phyloP scores from a whole-genome alignment of 2,329 filamentous ascomycete species.

The Sporothrix pseudoabietina region DNA sequence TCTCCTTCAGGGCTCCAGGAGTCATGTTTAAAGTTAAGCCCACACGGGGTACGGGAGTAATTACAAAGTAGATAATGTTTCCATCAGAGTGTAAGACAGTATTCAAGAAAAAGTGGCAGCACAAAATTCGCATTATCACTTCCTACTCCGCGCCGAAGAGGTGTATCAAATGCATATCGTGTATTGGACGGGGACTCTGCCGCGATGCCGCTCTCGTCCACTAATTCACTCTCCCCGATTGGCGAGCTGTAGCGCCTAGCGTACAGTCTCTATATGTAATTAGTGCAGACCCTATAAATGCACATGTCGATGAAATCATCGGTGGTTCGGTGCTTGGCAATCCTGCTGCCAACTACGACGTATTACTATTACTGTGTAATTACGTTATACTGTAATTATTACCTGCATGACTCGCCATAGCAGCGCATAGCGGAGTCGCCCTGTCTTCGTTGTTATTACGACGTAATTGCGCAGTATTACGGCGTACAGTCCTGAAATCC shows the following conservation, averaged over 20 bases:
- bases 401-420: not conserved
- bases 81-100: too few relatives aligned
- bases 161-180: not conserved
- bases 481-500: not conserved
- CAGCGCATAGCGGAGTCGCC: not conserved
- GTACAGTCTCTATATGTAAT: not conserved
- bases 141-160: too few relatives aligned
- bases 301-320: slow-evolving; percentile 21
- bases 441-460: not conserved
- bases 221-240: not conserved
- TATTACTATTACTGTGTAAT: too few relatives aligned
- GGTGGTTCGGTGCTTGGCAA: slow-evolving; percentile 23
- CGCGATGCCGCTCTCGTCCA: not conserved
- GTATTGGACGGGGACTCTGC: not conserved
- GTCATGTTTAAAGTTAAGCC: too few relatives aligned
- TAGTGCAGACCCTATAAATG: not conserved
- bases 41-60: too few relatives aligned
- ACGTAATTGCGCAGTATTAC: not conserved
- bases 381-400: too few relatives aligned
- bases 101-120: too few relatives aligned
- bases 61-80: too few relatives aligned
- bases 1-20: too few relatives aligned
- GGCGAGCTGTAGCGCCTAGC: not conserved
- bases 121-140: too few relatives aligned
- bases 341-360: too few relatives aligned